Percentiles rank a stretch among this genome's conserved stretches.
phyloP scores from a whole-genome alignment of 2,329 filamentous ascomycete genomes.

The Delphinella strobiligena region DNA sequence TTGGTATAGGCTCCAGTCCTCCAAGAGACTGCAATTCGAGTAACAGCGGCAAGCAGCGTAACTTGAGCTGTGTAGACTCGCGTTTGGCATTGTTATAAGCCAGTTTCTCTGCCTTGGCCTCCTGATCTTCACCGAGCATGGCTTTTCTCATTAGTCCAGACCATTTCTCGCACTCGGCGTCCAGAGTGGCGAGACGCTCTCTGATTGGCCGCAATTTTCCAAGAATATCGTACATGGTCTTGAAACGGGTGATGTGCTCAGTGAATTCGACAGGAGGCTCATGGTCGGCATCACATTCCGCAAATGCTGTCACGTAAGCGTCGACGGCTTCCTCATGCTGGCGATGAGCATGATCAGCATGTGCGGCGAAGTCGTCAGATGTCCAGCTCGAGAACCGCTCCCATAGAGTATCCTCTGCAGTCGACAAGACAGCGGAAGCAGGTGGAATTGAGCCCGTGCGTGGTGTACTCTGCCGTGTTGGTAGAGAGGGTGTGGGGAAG shows the following conservation, averaged over 20 bases:
- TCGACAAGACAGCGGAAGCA: constrained; percentile 3
- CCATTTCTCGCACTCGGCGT: constrained; percentile 1
- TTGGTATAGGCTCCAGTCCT: neutral
- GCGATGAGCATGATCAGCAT: neutral
- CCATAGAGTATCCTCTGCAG: constrained; percentile 5
- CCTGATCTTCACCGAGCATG: constrained; percentile 4
- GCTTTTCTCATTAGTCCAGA: constrained; percentile 9
- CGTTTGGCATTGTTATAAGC: constrained; percentile 8
- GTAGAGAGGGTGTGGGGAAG: neutral
- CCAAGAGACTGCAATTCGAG: constrained; percentile 1
- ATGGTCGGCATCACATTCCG: constrained; percentile 4
- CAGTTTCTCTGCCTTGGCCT: constrained; percentile 4
- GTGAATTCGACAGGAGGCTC: constrained; percentile 1
- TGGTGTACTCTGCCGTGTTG: neutral
- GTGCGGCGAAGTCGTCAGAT: constrained; percentile 1
- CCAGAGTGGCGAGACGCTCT: constrained; percentile 2
- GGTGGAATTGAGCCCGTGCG: neutral
- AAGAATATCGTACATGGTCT: neutral
- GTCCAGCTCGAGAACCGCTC: constrained; percentile 4
- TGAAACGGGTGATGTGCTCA: neutral
- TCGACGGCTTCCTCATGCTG: constrained; percentile 7
- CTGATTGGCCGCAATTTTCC: constrained; percentile 4
- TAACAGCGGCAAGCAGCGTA: constrained; percentile 7
- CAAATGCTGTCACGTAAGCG: constrained; percentile 6
- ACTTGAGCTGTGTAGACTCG: constrained; percentile 1